Percentiles rank a stretch among this genome's conserved stretches.
Evolutionary conservation across 2,329 filamentous ascomycete genomes (phyloP).

Genomic region (Leptographium procerum): DNA sequence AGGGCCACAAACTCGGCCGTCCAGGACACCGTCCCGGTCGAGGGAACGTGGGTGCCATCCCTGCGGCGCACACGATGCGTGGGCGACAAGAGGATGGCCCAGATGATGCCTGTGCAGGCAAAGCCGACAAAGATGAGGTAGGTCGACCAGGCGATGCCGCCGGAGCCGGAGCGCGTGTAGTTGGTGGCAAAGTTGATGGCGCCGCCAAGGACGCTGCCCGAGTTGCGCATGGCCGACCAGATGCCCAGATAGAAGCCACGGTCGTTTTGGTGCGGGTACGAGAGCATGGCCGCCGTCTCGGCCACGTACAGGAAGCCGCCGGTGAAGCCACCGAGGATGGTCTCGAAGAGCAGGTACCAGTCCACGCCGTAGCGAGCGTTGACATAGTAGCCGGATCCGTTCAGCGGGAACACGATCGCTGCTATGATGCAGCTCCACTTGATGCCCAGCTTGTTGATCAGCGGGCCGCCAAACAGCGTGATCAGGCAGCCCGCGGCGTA

Average conservation of each 20-base stretch:
- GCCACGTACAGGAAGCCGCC: slow-evolving; percentile 1
- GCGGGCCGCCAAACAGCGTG: background rate
- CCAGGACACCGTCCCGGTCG: background rate
- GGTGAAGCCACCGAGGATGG: slow-evolving; percentile 1
- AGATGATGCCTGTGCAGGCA: background rate
- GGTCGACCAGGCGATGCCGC: background rate
- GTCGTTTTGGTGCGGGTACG: background rate
- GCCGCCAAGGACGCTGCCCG: slow-evolving; percentile 1
- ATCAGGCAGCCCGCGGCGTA: background rate
- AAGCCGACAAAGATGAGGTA: slow-evolving; percentile 1
- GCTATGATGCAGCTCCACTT: slow-evolving; percentile 1
- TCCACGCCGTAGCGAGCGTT: background rate
- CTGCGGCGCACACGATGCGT: background rate
- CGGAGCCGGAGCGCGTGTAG: background rate
- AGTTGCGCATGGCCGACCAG: slow-evolving; percentile 1
- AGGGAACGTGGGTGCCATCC: background rate
- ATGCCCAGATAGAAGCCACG: background rate
- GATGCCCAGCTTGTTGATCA: slow-evolving; percentile 5
- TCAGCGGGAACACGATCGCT: background rate
- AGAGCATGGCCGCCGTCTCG: background rate
- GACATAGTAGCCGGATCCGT: background rate
- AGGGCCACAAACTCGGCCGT: background rate
- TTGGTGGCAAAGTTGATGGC: slow-evolving; percentile 1
- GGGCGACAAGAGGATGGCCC: background rate
- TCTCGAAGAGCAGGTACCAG: background rate